Evolutionary conservation across 805 yeast genomes (phyloP).

Genomic region (Hanseniaspora clermontiae): DNA sequence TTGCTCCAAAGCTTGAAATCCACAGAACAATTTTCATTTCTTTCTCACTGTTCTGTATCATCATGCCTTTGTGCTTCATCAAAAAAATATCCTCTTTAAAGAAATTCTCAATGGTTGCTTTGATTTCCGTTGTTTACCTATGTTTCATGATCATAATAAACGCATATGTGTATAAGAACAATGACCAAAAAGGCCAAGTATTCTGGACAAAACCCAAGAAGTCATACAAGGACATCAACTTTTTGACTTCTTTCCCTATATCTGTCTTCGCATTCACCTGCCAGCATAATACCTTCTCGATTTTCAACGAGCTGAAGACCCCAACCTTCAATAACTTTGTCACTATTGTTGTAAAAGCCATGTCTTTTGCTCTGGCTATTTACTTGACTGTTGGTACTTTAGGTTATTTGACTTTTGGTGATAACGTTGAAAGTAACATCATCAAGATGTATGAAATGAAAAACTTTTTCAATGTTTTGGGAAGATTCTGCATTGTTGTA

Average conservation of each 20-base stretch:
- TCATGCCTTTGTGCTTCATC: slow-evolving; percentile 50
- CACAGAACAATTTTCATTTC: slow-evolving; percentile 31
- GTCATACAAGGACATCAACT: slow-evolving; percentile 25
- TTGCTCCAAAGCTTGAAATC: slow-evolving; percentile 27
- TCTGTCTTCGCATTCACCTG: slow-evolving; percentile 91
- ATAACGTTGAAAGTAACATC: slow-evolving; percentile 63
- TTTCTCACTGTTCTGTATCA: slow-evolving; percentile 36
- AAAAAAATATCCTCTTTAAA: slow-evolving; percentile 69
- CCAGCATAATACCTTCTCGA: slow-evolving; percentile 87
- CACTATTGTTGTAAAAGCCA: slow-evolving; percentile 39
- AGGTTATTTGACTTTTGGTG: slow-evolving; percentile 83
- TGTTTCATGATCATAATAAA: slow-evolving; percentile 64
- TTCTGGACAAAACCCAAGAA: slow-evolving; percentile 37
- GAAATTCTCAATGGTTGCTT: slow-evolving; percentile 73
- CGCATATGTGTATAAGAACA: slow-evolving; percentile 29
- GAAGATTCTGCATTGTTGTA: slow-evolving; percentile 66
- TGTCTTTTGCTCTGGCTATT: slow-evolving; percentile 45
- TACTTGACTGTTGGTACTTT: slow-evolving; percentile 64
- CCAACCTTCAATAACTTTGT: slow-evolving; percentile 37
- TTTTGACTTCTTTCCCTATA: slow-evolving; percentile 74
- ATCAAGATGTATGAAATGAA: slow-evolving; percentile 62
- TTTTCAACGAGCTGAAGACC: slow-evolving; percentile 65
- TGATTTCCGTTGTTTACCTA: slow-evolving; percentile 67
- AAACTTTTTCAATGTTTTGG: slow-evolving; percentile 53
- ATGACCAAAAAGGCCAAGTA: slow-evolving; percentile 36